Conservation (phyloP, 2,329 filamentous ascomycete species). For the Whalleya microplaca region DNA sequence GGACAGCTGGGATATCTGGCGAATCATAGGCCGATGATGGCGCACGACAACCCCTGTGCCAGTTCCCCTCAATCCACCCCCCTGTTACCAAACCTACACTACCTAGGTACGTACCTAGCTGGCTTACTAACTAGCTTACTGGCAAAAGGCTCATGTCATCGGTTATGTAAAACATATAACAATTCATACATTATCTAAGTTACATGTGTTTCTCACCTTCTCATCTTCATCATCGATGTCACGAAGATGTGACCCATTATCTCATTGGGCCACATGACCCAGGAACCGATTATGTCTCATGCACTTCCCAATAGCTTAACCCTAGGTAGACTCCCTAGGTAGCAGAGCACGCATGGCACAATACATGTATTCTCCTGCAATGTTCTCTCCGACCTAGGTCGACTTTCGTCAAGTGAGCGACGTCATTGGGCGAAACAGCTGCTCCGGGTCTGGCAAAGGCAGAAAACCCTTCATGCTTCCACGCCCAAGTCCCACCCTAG, state of each 20-base stretch:
- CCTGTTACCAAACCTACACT: no score
- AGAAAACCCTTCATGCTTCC: slow-evolving; percentile 8
- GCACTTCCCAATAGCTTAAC: no score
- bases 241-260: no score
- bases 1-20: slow-evolving; percentile 22
- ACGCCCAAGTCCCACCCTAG: slow-evolving; percentile 12
- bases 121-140: neutral
- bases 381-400: neutral
- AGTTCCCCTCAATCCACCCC: neutral
- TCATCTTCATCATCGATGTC: neutral
- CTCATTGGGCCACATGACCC: no score
- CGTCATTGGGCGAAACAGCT: slow-evolving; percentile 22
- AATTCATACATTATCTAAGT: no score
- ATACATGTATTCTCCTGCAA: no score
- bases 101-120: neutral
- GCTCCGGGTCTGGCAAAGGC: neutral
- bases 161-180: no score
- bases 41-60: slow-evolving; percentile 16
- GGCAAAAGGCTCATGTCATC: no score
- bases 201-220: no score
- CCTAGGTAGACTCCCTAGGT: no score
- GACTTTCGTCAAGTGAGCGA: slow-evolving; percentile 14
- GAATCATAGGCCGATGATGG: slow-evolving; percentile 25
- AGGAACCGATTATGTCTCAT: no score
- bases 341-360: no score